Evolutionary conservation across 495 filamentous ascomycete genomes (phyloP), one percentile per base, ranked within the genome.

Genomic region (Lentithecium fluviatile): DNA sequence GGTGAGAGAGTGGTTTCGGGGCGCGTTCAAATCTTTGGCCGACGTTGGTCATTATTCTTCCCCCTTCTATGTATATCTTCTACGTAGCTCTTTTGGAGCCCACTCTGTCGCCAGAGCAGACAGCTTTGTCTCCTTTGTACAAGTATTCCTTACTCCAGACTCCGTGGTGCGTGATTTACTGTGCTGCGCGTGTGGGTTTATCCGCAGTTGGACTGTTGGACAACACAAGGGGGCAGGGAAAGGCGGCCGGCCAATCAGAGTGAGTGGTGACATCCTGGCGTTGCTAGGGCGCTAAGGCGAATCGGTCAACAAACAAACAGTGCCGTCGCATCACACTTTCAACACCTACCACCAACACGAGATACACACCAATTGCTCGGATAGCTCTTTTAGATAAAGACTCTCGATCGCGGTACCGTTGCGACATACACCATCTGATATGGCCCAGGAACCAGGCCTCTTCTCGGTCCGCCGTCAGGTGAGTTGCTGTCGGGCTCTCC

Each of bases 381-480:
- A 67, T n/a, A 74, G 74, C 40, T 37, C 70, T 26, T 75, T 75
- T 21, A 45, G 66, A 10, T 10, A 10, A 4, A 32, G 29, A 32
- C 3, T 10, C 29, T 32, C 29, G 7, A 37, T n/a, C 2, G n/a
- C 26, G 15, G 19, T n/a, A 26, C 19, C 34, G 5, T 47, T 32
- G 40, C 40, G 15, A 43, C 40, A 42, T 10, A 12, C 36, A 20
- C 37, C 21, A 3, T 6, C 52, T 19, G 19, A 8, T 17, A 76
- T 76, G 74, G 67, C 73, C 62, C 73, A 76, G 62, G 73, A 76
- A 53, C 25, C 57, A 46, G 69, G 71, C 58, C 13, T 73, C 13
- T 75, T 75, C 70, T 73, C 71, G 0, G 71, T 75, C 47, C 74
- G 74, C 58, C 71, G 74, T 29, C 72, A 76, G 67, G 74, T 75